Percentiles rank a stretch among this genome's conserved stretches.
These are phyloP conservation scores for Boletus sp. DNA, from an alignment of 1,284 basidiomycete genomes.

Conservation along the genomic window DNA sequence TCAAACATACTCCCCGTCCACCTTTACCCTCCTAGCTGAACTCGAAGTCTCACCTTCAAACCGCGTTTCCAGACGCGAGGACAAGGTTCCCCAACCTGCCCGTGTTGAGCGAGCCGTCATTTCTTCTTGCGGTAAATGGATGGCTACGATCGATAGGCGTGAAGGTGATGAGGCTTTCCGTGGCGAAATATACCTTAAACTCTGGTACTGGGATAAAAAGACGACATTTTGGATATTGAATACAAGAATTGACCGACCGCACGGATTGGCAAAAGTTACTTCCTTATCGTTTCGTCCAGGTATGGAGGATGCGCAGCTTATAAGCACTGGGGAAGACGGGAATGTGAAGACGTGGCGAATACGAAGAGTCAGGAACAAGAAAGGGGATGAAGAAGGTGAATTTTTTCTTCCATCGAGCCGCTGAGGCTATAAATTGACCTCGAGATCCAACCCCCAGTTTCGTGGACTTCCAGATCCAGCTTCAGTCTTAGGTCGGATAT, in stretches of 20 bases:
- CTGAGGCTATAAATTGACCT: slow-evolving; percentile 1
- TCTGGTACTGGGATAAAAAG: slow-evolving; percentile 83
- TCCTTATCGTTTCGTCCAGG: slow-evolving; percentile 66
- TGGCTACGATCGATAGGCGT: slow-evolving; percentile 87
- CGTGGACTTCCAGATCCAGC: slow-evolving; percentile 74
- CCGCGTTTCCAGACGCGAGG: slow-evolving; percentile 80
- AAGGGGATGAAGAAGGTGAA: slow-evolving; percentile 49
- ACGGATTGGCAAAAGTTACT: slow-evolving; percentile 65
- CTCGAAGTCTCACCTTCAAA: slow-evolving; percentile 94
- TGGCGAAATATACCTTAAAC: slow-evolving; percentile 78
- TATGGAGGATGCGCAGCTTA: slow-evolving; percentile 39
- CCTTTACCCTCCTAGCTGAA: slow-evolving; percentile 76
- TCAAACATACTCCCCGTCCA: slow-evolving; percentile 81
- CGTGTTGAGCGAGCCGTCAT: slow-evolving; percentile 72
- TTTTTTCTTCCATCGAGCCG: background rate
- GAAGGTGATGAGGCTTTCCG: slow-evolving; percentile 61
- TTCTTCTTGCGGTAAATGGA: slow-evolving; percentile 76
- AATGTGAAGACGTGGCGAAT: slow-evolving; percentile 72
- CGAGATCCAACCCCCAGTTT: slow-evolving; percentile 45
- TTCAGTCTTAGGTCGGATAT: slow-evolving; percentile 66
- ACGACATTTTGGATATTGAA: slow-evolving; percentile 68
- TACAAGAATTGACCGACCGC: slow-evolving; percentile 88
- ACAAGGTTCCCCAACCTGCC: slow-evolving; percentile 74
- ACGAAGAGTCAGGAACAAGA: slow-evolving; percentile 41
- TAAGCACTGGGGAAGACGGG: slow-evolving; percentile 68